phyloP scores from a whole-genome alignment of 306 rosid genomes.

The Echinosophora koreensis region DNA sequence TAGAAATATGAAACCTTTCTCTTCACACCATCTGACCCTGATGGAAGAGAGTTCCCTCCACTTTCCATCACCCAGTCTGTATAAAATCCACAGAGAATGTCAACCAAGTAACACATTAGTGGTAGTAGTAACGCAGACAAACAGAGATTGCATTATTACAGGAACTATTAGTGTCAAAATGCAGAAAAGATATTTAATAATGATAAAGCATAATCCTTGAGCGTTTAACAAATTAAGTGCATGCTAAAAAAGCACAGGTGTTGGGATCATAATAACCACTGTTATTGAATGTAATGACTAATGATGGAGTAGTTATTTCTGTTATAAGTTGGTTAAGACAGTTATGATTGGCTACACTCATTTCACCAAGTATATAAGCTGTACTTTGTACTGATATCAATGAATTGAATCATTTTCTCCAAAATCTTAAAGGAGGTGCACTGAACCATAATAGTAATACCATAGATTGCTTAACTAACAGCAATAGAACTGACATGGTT shows the following conservation, averaged over 20 bases:
- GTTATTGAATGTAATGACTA: too few relatives aligned
- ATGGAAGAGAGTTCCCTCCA: slow-evolving; percentile 63
- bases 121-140: background rate
- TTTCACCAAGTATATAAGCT: too few relatives aligned
- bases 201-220: slow-evolving; percentile 1
- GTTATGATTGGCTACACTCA: too few relatives aligned
- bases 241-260: slow-evolving; percentile 6
- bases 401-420: too few relatives aligned
- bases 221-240: slow-evolving; percentile 2
- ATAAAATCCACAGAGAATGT: slow-evolving; percentile 26
- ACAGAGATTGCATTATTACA: slow-evolving; percentile 19
- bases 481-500: background rate
- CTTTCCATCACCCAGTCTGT: slow-evolving; percentile 50
- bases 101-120: background rate
- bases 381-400: too few relatives aligned
- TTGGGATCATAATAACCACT: too few relatives aligned
- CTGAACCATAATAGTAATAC: slow-evolving; percentile 25
- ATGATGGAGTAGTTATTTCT: too few relatives aligned
- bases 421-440: background rate
- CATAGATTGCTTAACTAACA: slow-evolving; percentile 15
- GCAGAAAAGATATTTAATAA: background rate
- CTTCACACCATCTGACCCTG: slow-evolving; percentile 60
- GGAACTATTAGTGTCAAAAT: background rate
- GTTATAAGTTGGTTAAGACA: too few relatives aligned
- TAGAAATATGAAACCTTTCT: slow-evolving; percentile 63